Evolutionary conservation across 768 basidiomycete genomes (phyloP), one percentile per base, ranked within the genome.

Genomic region (Suillus subaureus): DNA sequence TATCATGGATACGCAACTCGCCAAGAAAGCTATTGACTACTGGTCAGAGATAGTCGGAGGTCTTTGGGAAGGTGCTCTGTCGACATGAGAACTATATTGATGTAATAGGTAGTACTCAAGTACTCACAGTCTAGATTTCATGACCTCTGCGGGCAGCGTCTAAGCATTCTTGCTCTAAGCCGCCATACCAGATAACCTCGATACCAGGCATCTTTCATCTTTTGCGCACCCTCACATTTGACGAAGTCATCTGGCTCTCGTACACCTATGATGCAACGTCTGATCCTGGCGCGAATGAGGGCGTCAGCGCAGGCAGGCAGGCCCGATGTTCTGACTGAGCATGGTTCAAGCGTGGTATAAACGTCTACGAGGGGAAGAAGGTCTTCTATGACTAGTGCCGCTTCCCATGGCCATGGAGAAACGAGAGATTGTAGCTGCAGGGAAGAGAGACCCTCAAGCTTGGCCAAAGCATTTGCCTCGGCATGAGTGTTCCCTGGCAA

Each of bases 301-400:
- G 92, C 91, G 67, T 95, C 87, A 12, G 93, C 89, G 74, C 97
- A 99, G 2, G 96, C 89, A 0, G 88, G 77, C 52, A 96, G 83
- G 4, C 97, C 96, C 0, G 93, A 96, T 11, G 93, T 91, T 65
- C 97, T 83, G 40, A 92, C 77, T 6, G 95, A 97, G 74, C 97
- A 99, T 12, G 97, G 97, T 73, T 99, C 97, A 82, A 99, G 86
- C 0, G 97, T 99, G 0, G 96, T 97, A 73, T 97, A 99, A 51
- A 92, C 89, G 74, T 94, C 92, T 28, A 82, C 82, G 23, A 78
- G 66, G 49, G 92, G 77, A 33, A 96, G 72, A 16, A 87, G 79
- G 62, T 85, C 79, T 54, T 86, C 66, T 47, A 75, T 71, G 28
- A 78, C 64, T 1, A 79, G 74, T 13, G 78, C 66, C 5, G 57